phyloP scores from a whole-genome alignment of 345 rosid genomes.

The Murraya paniculata region DNA sequence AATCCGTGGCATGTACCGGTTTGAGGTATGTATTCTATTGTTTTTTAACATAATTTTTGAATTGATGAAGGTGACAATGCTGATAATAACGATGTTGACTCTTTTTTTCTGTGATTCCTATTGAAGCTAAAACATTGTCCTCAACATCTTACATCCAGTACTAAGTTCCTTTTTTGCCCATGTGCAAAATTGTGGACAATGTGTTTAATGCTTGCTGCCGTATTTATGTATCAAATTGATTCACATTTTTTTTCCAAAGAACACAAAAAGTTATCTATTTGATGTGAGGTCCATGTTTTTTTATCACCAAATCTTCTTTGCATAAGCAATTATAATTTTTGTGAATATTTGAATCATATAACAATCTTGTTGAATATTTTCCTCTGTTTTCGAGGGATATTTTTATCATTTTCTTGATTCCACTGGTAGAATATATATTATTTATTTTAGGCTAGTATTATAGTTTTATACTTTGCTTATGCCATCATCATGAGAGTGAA shows the following conservation, averaged over 20 bases:
- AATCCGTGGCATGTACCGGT: constrained; percentile 84
- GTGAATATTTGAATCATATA: background rate
- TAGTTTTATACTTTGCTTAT: background rate
- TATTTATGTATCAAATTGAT: background rate
- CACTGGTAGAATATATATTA: background rate
- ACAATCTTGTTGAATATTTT: background rate
- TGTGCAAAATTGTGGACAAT: background rate
- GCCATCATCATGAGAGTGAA: background rate
- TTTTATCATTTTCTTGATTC: background rate
- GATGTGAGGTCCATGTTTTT: background rate
- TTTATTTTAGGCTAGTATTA: background rate
- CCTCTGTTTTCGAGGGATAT: background rate
- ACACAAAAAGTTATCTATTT: background rate
- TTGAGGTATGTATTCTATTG: constrained; percentile 48
- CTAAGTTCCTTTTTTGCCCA: background rate
- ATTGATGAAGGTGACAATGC: background rate
- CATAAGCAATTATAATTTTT: background rate
- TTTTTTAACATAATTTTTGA: background rate
- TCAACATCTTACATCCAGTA: background rate
- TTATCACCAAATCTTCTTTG: background rate
- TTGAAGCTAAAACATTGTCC: background rate
- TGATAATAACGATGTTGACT: background rate
- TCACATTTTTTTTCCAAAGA: background rate
- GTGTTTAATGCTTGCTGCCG: background rate
- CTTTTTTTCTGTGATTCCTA: background rate